Base-by-base conservation (phyloP, 176 grass and related monocot genomes). In the Canna indica region DNA sequence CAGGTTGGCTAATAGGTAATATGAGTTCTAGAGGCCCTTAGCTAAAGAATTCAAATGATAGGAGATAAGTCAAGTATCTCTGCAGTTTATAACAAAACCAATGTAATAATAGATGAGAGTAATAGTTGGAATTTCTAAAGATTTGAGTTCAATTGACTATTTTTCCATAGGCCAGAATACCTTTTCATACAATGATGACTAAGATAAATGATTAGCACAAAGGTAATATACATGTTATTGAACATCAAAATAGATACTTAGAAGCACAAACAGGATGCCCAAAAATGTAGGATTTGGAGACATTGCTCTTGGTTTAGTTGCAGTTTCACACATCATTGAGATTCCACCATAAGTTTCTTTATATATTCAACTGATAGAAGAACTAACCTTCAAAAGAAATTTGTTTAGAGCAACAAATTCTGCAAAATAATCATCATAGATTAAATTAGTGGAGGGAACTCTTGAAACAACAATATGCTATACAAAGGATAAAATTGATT, bases 341-440 rank as follows among this genome's bases (percentile, higher is more conserved):
- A 39, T 36, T 38, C 17, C 33, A 65, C 13, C 32, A 39, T 12
- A 24, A 36, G 1, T 0, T 31, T 36, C 16, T 28, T 31, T 50
- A 30, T 47, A 47, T 11, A 32, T 0, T 50, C 24, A 33, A 29
- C 29, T 17, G 27, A 46, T 70, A 32, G 9, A 44, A 32, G 41
- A 52, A 82, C 78, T 48, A 70, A 85, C 91, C 87, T 83, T 87
- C 36, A 85, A 76, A 67, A 95, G 84, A 57, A 90, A 85, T 62
- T 79, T 85, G 77, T 90, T 95, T 30, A 95, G 84, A 79, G 84
- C 87, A 59, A 95, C 59, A 54, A 95, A 90, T 50, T 95, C 91
- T 90, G 86, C 64, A 36, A 84, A 73, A 61, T 22, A 70, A 24
- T 73, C 73, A 64, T 11, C 22, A 70, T 0, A 47, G 36, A 47